Percentiles rank a stretch among this genome's conserved stretches.
phyloP scores from a whole-genome alignment of 148 eudicot genomes.

The Cornus controversa region DNA sequence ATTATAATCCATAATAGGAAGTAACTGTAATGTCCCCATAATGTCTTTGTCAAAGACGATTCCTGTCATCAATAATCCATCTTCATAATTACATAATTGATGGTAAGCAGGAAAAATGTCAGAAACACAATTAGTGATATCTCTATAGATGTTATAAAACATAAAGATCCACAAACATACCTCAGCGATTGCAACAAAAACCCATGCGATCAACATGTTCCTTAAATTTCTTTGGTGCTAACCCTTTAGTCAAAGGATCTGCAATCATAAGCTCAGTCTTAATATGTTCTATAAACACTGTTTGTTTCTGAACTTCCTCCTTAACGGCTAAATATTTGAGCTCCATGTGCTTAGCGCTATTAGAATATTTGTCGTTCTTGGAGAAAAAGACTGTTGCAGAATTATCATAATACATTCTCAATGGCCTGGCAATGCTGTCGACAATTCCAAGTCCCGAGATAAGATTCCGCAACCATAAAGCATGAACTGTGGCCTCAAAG shows the following conservation, averaged over 20 bases:
- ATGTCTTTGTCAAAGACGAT: too few species aligned
- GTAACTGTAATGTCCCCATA: too few species aligned
- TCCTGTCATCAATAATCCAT: too few species aligned
- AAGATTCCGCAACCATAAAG: background rate
- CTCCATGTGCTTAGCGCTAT: background rate
- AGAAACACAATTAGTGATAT: too few species aligned
- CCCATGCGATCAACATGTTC: background rate
- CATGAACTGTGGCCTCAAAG: background rate
- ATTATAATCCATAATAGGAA: too few species aligned
- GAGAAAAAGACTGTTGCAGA: background rate
- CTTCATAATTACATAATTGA: too few species aligned
- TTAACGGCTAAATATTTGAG: background rate
- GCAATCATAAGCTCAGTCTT: background rate
- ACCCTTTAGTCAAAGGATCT: background rate
- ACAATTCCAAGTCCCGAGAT: conserved; percentile 4
- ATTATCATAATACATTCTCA: background rate
- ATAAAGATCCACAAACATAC: too few species aligned
- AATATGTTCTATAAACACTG: background rate
- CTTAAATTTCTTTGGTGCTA: background rate
- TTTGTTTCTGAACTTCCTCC: too few species aligned
- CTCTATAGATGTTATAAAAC: too few species aligned
- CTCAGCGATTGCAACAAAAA: background rate
- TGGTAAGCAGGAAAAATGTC: too few species aligned
- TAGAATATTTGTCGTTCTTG: background rate
- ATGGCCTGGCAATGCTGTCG: background rate